Conservation (phyloP, 73 alveolate species). For the Tetrahymena borealis region DNA sequence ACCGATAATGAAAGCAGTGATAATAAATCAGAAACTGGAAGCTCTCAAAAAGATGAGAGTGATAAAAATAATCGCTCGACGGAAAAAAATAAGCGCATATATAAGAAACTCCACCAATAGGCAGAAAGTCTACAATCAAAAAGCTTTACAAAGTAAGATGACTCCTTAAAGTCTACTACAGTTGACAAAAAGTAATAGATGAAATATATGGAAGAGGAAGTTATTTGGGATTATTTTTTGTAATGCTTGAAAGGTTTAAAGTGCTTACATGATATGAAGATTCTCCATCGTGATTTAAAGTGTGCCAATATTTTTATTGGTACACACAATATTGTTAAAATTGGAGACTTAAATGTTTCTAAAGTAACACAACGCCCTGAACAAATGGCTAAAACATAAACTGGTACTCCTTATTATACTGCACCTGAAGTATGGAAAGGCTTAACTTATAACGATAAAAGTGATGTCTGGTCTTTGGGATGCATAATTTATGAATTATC, state of each 20-base stretch:
- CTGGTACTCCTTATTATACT: conserved; percentile 94
- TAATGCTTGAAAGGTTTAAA: conserved; percentile 74
- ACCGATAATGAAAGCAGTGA: neutral
- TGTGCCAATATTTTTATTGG: conserved; percentile 84
- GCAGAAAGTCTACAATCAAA: neutral
- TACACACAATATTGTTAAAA: conserved; percentile 69
- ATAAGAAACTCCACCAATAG: neutral
- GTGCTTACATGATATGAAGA: conserved; percentile 81
- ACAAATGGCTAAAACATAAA: conserved; percentile 27
- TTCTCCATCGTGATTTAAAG: conserved; percentile 86
- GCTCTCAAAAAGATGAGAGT: neutral
- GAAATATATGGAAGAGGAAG: conserved; percentile 46
- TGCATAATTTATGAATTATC: conserved; percentile 89
- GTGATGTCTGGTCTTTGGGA: conserved; percentile 94
- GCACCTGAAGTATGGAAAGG: conserved; percentile 93
- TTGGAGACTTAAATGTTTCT: conserved; percentile 86
- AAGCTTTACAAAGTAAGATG: neutral
- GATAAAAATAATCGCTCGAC: neutral
- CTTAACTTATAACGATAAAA: conserved; percentile 71
- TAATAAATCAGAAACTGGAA: neutral
- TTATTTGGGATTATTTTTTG: conserved; percentile 76
- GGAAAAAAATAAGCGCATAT: neutral
- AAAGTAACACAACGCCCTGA: conserved; percentile 67
- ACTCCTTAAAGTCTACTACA: neutral
- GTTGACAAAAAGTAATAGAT: neutral